Evolutionary conservation across 1,139 yeast species (phyloP).

Genomic region (Yamadazyma sp.): DNA sequence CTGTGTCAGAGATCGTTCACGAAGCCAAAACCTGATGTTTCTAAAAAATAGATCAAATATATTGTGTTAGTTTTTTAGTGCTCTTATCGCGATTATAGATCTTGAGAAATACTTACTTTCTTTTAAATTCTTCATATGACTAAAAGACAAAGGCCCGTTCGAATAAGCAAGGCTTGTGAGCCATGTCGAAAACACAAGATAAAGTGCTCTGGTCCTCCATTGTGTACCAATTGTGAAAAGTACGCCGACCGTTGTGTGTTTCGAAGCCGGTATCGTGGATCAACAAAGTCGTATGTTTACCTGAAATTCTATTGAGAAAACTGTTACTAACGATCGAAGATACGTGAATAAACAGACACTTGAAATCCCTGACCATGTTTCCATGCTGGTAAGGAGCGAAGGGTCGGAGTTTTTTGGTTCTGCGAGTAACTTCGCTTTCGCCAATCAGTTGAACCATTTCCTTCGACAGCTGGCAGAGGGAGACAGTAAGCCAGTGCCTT

Average conservation of each 20-base stretch:
- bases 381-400: slow-evolving; percentile 8
- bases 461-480: slow-evolving; percentile 5
- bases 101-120: not conserved
- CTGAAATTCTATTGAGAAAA: not conserved
- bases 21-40: not conserved
- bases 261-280: slow-evolving; percentile 6
- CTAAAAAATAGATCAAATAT: not conserved
- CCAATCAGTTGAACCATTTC: slow-evolving; percentile 13
- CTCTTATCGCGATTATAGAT: no score
- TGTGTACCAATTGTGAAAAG: slow-evolving; percentile 11
- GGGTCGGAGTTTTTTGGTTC: slow-evolving; percentile 14
- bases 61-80: no score
- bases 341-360: slow-evolving; percentile 6
- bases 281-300: slow-evolving; percentile 4
- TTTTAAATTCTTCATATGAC: no score
- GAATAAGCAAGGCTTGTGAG: slow-evolving; percentile 13
- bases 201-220: slow-evolving; percentile 12
- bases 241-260: slow-evolving; percentile 12
- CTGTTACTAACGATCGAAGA: slow-evolving; percentile 1
- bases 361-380: slow-evolving; percentile 13
- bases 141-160: slow-evolving; percentile 7
- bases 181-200: slow-evolving; percentile 12
- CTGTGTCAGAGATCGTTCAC: slow-evolving; percentile 1
- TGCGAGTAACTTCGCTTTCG: slow-evolving; percentile 15
- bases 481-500: not conserved